Evolutionary conservation across 345 rosid species (phyloP).

Genomic region (Leavenworthia alabamica): DNA sequence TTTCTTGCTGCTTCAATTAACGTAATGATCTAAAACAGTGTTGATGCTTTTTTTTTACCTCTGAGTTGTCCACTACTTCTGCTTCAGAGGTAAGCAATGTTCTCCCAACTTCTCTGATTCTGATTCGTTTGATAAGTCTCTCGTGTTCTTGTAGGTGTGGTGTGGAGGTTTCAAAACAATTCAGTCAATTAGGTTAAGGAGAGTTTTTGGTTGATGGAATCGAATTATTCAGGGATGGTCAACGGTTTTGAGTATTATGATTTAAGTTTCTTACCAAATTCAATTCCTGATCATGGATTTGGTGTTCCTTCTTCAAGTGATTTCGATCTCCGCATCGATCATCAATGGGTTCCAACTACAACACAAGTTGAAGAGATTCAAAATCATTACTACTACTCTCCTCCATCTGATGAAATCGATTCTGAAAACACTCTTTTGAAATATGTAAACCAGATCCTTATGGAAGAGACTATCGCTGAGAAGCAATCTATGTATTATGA

Average conservation of each 20-base stretch:
- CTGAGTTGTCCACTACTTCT: not conserved
- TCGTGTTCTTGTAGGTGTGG: not conserved
- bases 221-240: conserved; percentile 15
- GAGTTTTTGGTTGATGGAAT: conserved; percentile 16
- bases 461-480: conserved; percentile 66
- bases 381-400: conserved; percentile 7
- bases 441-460: conserved; percentile 55
- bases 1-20: not conserved
- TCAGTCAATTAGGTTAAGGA: not conserved
- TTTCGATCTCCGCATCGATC: conserved; percentile 11
- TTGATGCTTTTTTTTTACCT: not conserved
- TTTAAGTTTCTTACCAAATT: conserved; percentile 21
- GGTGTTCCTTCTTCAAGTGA: conserved; percentile 30
- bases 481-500: conserved; percentile 44
- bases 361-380: not conserved
- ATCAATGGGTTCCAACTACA: conserved; percentile 10
- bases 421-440: conserved; percentile 47
- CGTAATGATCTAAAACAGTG: not conserved
- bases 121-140: not conserved
- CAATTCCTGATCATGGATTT: conserved; percentile 13
- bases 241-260: conserved; percentile 31
- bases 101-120: not conserved
- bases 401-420: conserved; percentile 35
- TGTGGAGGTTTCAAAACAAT: not conserved
- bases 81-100: conserved; percentile 12